Evolutionary conservation across 1,139 yeast species (phyloP).

Genomic region (Kodamaea anthophila): DNA sequence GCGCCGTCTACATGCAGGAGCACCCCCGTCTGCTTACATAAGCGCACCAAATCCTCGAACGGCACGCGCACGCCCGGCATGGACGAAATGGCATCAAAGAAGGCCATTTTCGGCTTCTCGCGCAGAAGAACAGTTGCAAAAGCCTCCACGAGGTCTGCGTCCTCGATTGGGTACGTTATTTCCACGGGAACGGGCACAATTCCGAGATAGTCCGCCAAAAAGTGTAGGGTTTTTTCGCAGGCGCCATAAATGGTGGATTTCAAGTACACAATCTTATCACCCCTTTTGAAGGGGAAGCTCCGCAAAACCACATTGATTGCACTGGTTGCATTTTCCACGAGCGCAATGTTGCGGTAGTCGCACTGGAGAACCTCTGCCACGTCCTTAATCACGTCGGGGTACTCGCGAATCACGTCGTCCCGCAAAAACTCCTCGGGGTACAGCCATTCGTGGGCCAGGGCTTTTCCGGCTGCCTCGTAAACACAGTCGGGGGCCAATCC

Average conservation of each 20-base stretch:
- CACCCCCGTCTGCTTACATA: slow-evolving; percentile 43
- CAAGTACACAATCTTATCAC: slow-evolving; percentile 46
- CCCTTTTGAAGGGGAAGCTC: slow-evolving; percentile 44
- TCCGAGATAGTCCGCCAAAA: slow-evolving; percentile 36
- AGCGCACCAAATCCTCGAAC: slow-evolving; percentile 39
- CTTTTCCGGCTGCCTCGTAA: slow-evolving; percentile 19
- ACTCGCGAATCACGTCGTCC: slow-evolving; percentile 16
- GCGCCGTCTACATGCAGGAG: slow-evolving; percentile 68
- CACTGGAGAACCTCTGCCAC: slow-evolving; percentile 38
- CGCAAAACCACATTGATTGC: slow-evolving; percentile 57
- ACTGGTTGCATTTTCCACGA: slow-evolving; percentile 55
- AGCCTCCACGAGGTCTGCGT: slow-evolving; percentile 38
- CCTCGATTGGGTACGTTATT: slow-evolving; percentile 44
- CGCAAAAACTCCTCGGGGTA: slow-evolving; percentile 40
- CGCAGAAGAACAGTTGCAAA: slow-evolving; percentile 28
- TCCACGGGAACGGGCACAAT: slow-evolving; percentile 40
- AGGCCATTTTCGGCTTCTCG: slow-evolving; percentile 28
- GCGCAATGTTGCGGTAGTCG: slow-evolving; percentile 39
- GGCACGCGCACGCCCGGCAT: slow-evolving; percentile 63
- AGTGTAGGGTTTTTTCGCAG: slow-evolving; percentile 48
- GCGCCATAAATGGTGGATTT: slow-evolving; percentile 54
- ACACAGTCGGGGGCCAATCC: slow-evolving; percentile 45
- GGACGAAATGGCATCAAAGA: slow-evolving; percentile 60
- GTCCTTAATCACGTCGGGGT: slow-evolving; percentile 24
- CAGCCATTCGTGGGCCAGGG: slow-evolving; percentile 21